Evolutionary conservation across 306 rosid species (phyloP).

Genomic region (Sindora glabra): DNA sequence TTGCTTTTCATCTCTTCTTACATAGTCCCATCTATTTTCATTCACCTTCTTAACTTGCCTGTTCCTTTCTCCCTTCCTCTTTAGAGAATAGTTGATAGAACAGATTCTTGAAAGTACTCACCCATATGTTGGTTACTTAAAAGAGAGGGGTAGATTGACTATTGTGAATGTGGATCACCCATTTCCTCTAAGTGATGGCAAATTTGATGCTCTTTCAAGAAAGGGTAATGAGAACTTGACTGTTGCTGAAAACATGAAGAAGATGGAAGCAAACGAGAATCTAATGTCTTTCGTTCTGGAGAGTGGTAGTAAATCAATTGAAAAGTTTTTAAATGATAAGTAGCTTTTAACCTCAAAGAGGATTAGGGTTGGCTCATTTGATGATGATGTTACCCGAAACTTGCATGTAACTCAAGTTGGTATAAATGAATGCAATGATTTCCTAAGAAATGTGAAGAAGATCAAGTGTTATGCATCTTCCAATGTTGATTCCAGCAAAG

Average conservation of each 20-base stretch:
- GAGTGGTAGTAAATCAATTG: slow-evolving; percentile 7
- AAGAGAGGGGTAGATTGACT: slow-evolving; percentile 41
- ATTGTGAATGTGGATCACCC: slow-evolving; percentile 7
- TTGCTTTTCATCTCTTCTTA: neutral
- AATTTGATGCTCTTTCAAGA: slow-evolving; percentile 3
- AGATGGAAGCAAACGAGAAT: slow-evolving; percentile 20
- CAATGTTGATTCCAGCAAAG: slow-evolving; percentile 16
- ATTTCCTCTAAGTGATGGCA: slow-evolving; percentile 8
- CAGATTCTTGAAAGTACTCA: slow-evolving; percentile 50
- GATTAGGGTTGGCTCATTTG: slow-evolving; percentile 7
- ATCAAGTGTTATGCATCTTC: slow-evolving; percentile 21
- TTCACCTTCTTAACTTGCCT: slow-evolving; percentile 12
- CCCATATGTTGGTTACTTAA: slow-evolving; percentile 44
- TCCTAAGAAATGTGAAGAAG: slow-evolving; percentile 29
- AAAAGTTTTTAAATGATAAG: slow-evolving; percentile 8
- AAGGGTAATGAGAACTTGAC: slow-evolving; percentile 18
- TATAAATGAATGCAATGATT: slow-evolving; percentile 19
- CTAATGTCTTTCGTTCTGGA: slow-evolving; percentile 10
- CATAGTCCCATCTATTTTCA: neutral
- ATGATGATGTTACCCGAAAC: slow-evolving; percentile 14
- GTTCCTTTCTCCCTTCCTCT: neutral
- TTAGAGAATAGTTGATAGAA: slow-evolving; percentile 52
- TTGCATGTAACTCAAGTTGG: slow-evolving; percentile 8
- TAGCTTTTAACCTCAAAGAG: slow-evolving; percentile 35
- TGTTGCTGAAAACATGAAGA: slow-evolving; percentile 23